Base-by-base conservation (phyloP, 495 filamentous ascomycete species). In the Cryomyces minteri region DNA sequence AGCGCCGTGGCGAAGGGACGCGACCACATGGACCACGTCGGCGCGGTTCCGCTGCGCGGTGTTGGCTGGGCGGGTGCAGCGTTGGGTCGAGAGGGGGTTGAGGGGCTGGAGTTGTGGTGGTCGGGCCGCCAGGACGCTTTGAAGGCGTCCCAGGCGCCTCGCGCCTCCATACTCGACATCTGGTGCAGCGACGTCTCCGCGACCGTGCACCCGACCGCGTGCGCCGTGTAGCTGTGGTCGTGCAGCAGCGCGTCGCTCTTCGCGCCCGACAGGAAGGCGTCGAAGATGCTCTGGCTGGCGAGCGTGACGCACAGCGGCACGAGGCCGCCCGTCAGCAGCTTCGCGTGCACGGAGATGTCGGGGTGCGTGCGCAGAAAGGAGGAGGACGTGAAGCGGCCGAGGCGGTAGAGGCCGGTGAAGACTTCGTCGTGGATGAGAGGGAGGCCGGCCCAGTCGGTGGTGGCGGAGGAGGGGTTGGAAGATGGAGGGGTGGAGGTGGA, bases 161-260 rank as follows among this genome's bases (percentile, higher is more conserved):
- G 44, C 5, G 45, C 55, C 5, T 80, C 73, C 63, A 84, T 68
- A 9, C 61, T 48, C 41, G 63, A 56, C 67, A 84, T 68, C 36
- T 61, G 62, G 43, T 57, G 58, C 36, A 86, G 46, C 6, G 71
- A 74, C 28, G 71, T 69, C 10, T 72, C 62, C 0, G 80, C 82
- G 9, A 86, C 80, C 10, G 74, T 69, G 50, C 82, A 88, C 0
- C 82, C 82, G 6, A 86, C 68, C 0, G 82, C 66, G 56, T 88
- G 81, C 4, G 81, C 82, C 0, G 82, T 88, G 52, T 88, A 88
- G 53, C 79, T 84, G 59, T 88, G 82, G 0, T 82, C 82, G 51
- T 88, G 82, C 32, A 88, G 65, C 32, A 88, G 59, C 0, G 81
- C 82, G 47, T 83, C 77, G 9, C 69, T 70, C 63, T 84, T 86